These are phyloP conservation scores for Cardiospermum halicacabum DNA, from an alignment of 345 rosid genomes.

Conservation along the genomic window DNA sequence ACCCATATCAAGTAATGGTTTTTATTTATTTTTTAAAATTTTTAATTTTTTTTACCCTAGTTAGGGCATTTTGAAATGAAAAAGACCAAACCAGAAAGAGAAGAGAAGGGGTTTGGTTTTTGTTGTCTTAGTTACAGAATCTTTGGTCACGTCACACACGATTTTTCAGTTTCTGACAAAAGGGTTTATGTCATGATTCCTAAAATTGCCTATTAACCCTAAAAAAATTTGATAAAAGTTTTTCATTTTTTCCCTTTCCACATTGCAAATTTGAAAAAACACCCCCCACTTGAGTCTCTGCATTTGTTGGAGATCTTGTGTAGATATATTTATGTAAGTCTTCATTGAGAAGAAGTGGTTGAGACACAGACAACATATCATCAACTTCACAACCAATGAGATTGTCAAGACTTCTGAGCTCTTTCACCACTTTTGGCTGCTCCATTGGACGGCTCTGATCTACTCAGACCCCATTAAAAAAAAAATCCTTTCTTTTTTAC, in stretches of 20 bases:
- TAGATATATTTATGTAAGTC: slow-evolving; percentile 43
- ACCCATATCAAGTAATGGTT: slow-evolving; percentile 15
- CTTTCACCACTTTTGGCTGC: slow-evolving; percentile 27
- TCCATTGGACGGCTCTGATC: slow-evolving; percentile 50
- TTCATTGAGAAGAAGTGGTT: slow-evolving; percentile 5
- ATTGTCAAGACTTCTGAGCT: slow-evolving; percentile 20
- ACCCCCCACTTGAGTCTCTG: slow-evolving; percentile 13
- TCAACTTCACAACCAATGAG: slow-evolving; percentile 37
- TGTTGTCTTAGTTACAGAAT: slow-evolving; percentile 49
- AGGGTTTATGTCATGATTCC: slow-evolving; percentile 44
- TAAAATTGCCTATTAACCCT: slow-evolving; percentile 22
- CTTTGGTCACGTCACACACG: slow-evolving; percentile 68
- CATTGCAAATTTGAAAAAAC: not conserved
- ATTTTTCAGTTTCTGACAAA: slow-evolving; percentile 61
- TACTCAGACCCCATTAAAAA: slow-evolving; percentile 34
- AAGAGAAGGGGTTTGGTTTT: slow-evolving; percentile 31
- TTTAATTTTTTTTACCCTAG: slow-evolving; percentile 9
- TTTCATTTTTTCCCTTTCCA: slow-evolving; percentile 3
- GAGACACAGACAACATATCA: slow-evolving; percentile 29
- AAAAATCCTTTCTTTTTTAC: slow-evolving; percentile 5
- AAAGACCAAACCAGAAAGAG: slow-evolving; percentile 23
- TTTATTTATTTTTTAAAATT: not conserved
- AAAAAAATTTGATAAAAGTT: no score
- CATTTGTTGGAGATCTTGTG: slow-evolving; percentile 39
- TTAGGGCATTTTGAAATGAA: slow-evolving; percentile 37